Base-by-base conservation (phyloP, 1,284 basidiomycete genomes). In the Cystobasidium sp. region DNA sequence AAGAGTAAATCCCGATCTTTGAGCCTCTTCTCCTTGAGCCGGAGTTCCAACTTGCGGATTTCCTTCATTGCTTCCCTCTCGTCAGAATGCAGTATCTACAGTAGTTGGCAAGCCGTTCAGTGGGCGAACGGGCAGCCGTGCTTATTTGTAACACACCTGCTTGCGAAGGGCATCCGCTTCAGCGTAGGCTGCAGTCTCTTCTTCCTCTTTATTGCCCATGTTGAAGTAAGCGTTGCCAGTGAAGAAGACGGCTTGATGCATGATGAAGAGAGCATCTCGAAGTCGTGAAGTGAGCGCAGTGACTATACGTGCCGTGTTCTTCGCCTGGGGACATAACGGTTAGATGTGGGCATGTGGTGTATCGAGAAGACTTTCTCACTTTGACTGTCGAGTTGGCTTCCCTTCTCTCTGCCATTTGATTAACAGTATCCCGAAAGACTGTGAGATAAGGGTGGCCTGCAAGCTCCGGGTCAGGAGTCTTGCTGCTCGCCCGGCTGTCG, bases 211-310 rank as follows among this genome's bases (percentile, higher is more conserved):
- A 41, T 53, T 53, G 56, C 75, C 69, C 52, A 75, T 66, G 10
- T 31, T 55, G 75, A 76, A 80, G 65, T 77, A 75, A 2, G 77
- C 78, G 43, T 79, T 76, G 20, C 79, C 79, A 6, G 61, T 58
- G 62, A 79, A 78, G 73, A 80, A 80, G 9, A 75, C 56, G 1
- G 76, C 75, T 6, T 68, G 39, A 52, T 80, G 79, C 73, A 79
- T 75, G 61, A 78, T 69, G 47, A 78, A 55, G 39, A 80, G 68
- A 3, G 76, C 39, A 18, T 80, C 79, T 12, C 79, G 70, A 9
- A 80, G 69, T 3, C 78, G 72, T 12, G 62, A 74, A 9, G 67
- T 49, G 1, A 79, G 61, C 0, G 75, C 51, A 6, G 69, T 68
- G 12, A 78, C 61, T 6, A 52, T 37, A 5, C 64, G 51, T 2